Evolutionary conservation across 2,329 filamentous ascomycete species (phyloP).

Genomic region (Meredithiella fracta): DNA sequence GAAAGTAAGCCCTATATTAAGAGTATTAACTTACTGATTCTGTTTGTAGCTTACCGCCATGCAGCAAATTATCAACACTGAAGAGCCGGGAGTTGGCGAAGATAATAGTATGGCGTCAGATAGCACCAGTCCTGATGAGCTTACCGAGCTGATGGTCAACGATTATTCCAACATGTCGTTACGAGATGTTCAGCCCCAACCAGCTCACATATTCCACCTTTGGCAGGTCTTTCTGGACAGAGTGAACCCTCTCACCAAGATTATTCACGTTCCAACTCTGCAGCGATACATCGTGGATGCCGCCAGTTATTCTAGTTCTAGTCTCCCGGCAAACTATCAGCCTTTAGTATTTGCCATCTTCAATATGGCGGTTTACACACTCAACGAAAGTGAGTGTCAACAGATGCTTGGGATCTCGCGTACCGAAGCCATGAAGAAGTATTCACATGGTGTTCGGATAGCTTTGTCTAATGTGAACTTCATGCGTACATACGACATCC

Average conservation of each 20-base stretch:
- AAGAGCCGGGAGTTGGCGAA: conserved; percentile 23
- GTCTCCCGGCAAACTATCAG: conserved; percentile 41
- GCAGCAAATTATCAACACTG: conserved; percentile 38
- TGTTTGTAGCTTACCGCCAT: conserved; percentile 35
- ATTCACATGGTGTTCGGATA: conserved; percentile 34
- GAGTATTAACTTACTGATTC: neutral
- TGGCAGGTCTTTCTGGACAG: conserved; percentile 63
- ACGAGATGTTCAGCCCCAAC: conserved; percentile 44
- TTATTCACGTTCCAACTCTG: conserved; percentile 54
- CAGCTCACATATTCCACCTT: conserved; percentile 49
- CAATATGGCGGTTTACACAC: conserved; percentile 38
- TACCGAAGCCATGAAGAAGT: conserved; percentile 34
- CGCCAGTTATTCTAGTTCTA: conserved; percentile 31
- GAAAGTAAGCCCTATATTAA: neutral
- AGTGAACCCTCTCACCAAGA: conserved; percentile 57
- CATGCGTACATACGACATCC: conserved; percentile 39
- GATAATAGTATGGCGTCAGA: conserved; percentile 36
- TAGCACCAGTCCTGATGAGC: conserved; percentile 33
- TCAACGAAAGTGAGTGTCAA: conserved; percentile 38
- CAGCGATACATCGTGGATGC: conserved; percentile 50
- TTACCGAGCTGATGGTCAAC: conserved; percentile 34
- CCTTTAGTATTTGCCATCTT: conserved; percentile 51
- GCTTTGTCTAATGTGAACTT: conserved; percentile 39
- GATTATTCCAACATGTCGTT: conserved; percentile 25
- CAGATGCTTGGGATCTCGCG: conserved; percentile 34